These are phyloP conservation scores for Nemania diffusa DNA, from an alignment of 2,329 filamentous ascomycete species.

Conservation along the genomic window DNA sequence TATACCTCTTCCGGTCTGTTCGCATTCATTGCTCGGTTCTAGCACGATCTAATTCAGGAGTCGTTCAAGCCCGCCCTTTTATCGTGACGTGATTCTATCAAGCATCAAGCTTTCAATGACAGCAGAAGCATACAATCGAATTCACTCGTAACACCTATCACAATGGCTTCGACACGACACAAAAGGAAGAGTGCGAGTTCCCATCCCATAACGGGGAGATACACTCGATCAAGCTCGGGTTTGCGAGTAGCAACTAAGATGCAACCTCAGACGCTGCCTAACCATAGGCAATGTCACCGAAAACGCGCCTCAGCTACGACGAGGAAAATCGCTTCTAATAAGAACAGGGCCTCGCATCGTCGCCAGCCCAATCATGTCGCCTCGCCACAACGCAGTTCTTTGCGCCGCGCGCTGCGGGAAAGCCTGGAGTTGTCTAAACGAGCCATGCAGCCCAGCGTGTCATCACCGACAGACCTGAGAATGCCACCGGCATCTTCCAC, in stretches of 20 bases:
- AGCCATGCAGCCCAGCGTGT: background rate
- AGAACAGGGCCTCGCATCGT: background rate
- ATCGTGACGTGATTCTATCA: background rate
- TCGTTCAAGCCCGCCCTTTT: background rate
- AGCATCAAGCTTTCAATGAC: background rate
- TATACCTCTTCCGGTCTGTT: background rate
- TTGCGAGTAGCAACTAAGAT: background rate
- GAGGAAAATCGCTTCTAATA: background rate
- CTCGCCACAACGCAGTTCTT: slow-evolving; percentile 35
- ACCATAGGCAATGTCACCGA: background rate
- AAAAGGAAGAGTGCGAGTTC: no score
- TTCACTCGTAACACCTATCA: background rate
- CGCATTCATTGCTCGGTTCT: background rate
- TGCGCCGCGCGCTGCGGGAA: slow-evolving; percentile 34
- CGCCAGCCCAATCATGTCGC: background rate
- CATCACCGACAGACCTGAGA: background rate
- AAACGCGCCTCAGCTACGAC: background rate
- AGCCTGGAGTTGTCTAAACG: slow-evolving; percentile 1
- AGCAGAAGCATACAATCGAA: background rate
- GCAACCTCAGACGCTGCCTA: background rate
- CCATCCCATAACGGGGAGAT: background rate
- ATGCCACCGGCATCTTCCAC: background rate
- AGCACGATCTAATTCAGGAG: background rate
- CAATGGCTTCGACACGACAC: slow-evolving; percentile 7
- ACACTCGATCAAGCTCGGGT: slow-evolving; percentile 1